A percentile compares a stretch with the other conserved stretches of the same genome.
phyloP scores from a whole-genome alignment of 163 green algal genomes.

The Smithsoniella earleae region DNA sequence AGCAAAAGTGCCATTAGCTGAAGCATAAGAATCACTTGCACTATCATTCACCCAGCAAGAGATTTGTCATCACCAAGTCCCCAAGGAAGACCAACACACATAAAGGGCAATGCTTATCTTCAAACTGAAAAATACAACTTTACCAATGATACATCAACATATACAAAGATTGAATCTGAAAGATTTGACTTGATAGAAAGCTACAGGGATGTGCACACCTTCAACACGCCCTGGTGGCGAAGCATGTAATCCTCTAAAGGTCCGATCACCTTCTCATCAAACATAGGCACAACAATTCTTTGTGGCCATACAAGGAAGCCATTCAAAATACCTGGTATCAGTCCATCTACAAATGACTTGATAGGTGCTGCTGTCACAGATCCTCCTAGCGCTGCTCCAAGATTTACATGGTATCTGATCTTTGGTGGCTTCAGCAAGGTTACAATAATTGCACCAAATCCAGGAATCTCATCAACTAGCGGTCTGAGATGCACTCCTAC shows the following conservation, averaged over 20 bases:
- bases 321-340: constrained; percentile 59
- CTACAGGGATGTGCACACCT: constrained; percentile 33
- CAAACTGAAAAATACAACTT: too few relatives aligned
- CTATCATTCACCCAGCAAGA: background rate
- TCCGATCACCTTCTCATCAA: constrained; percentile 37
- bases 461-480: constrained; percentile 61
- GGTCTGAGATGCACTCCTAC: constrained; percentile 57
- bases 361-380: constrained; percentile 48
- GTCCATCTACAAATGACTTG: constrained; percentile 62
- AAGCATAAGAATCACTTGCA: too few relatives aligned
- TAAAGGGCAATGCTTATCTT: too few relatives aligned
- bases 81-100: background rate
- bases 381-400: constrained; percentile 63
- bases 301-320: constrained; percentile 77
- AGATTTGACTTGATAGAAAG: background rate
- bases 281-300: constrained; percentile 64
- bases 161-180: too few relatives aligned
- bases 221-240: constrained; percentile 48
- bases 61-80: background rate
- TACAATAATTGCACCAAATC: constrained; percentile 61
- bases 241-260: constrained; percentile 24
- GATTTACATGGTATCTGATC: constrained; percentile 74
- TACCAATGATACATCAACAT: too few relatives aligned
- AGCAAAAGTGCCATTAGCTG: too few relatives aligned
- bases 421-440: constrained; percentile 50